phyloP scores from a whole-genome alignment of 305 asterid genomes.

The Fraxinus xanthoxyloides region DNA sequence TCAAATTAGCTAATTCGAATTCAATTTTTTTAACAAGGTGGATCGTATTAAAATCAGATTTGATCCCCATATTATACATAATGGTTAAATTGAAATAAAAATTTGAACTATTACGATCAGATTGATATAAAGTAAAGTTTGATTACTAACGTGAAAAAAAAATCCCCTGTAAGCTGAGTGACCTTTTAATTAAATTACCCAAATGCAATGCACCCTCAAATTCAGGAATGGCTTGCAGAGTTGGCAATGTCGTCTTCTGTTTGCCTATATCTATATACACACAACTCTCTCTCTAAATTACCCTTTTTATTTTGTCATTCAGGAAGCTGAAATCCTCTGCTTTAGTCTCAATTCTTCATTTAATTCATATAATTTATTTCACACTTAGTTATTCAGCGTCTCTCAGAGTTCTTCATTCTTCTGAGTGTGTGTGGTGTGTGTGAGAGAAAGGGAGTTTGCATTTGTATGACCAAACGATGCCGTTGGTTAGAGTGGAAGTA shows the following conservation, averaged over 20 bases:
- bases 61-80: neutral
- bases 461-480: constrained; percentile 45
- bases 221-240: constrained; percentile 8
- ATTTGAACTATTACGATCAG: neutral
- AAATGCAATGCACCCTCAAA: neutral
- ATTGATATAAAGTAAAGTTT: neutral
- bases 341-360: constrained; percentile 34
- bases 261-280: constrained; percentile 4
- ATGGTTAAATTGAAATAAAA: neutral
- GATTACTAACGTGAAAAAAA: neutral
- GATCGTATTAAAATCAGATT: neutral
- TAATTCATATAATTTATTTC: constrained; percentile 27
- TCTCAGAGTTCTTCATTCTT: constrained; percentile 10
- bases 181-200: neutral
- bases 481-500: constrained; percentile 65
- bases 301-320: neutral
- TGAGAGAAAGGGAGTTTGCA: constrained; percentile 2
- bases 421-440: neutral
- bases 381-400: neutral
- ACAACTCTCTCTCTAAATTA: constrained; percentile 21
- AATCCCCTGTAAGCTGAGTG: neutral
- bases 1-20: neutral
- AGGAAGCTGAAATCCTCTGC: neutral
- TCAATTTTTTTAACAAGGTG: neutral
- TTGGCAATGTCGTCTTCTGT: neutral